Percentiles rank a stretch among this genome's conserved stretches.
phyloP scores from a whole-genome alignment of 495 filamentous ascomycete genomes.

The Penicillium bialowiezense region DNA sequence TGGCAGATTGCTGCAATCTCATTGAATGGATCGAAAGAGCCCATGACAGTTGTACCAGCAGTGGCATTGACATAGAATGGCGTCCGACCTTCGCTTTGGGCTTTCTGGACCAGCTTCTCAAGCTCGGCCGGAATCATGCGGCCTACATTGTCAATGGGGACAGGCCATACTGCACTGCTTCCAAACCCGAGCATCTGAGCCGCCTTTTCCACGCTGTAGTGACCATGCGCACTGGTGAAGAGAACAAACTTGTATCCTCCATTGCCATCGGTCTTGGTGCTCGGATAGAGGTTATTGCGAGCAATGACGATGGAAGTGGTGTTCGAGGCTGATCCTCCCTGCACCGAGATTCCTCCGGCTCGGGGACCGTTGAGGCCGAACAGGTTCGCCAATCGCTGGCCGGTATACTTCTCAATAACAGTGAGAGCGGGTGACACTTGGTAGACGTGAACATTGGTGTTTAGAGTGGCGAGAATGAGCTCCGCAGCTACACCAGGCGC shows the following conservation, averaged over 20 bases:
- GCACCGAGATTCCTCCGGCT: conserved; percentile 83
- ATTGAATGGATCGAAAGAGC: conserved; percentile 80
- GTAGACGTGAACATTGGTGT: conserved; percentile 89
- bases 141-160: conserved; percentile 69
- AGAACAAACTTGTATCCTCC: conserved; percentile 63
- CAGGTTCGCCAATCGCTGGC: conserved; percentile 63
- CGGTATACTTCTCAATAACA: conserved; percentile 77
- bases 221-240: conserved; percentile 87
- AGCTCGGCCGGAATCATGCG: conserved; percentile 68
- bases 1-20: conserved; percentile 70
- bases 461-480: conserved; percentile 74
- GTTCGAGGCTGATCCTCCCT: conserved; percentile 84
- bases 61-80: conserved; percentile 96
- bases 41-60: conserved; percentile 89
- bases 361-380: conserved; percentile 72
- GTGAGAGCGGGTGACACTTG: conserved; percentile 87
- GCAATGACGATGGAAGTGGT: conserved; percentile 85
- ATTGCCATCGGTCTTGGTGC: conserved; percentile 70
- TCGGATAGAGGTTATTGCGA: conserved; percentile 78
- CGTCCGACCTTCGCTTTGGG: conserved; percentile 61
- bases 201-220: conserved; percentile 94
- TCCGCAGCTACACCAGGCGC: conserved; percentile 82
- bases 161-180: conserved; percentile 64
- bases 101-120: conserved; percentile 54
- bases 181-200: conserved; percentile 85